Base-by-base conservation (phyloP, 2,329 filamentous ascomycete species). In the Colletotrichum brevisporum region DNA sequence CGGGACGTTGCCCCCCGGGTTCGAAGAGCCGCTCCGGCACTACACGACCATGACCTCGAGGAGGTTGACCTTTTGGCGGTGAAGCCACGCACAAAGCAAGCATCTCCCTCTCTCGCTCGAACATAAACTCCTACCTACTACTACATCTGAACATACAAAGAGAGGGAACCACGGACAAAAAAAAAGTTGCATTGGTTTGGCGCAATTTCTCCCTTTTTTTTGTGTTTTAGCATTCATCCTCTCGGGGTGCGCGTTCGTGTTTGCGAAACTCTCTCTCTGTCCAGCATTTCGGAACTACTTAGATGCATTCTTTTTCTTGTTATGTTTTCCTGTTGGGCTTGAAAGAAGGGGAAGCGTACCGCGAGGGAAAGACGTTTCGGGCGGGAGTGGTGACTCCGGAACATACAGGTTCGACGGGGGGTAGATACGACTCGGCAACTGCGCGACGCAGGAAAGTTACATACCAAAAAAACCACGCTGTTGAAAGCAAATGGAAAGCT, bases 1-100 rank as follows among this genome's bases (percentile, higher is more conserved):
- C 52, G 62, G 54, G 61, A 45, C 39, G 50, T 69, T 69, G 61
- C 66, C 66, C 15, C 54, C 66, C 5, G 61, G 55, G 18, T 58
- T 55, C n/a, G 66, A 36, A 36, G 31, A 59, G 16, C 54, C 66
- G 48, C 52, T 69, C 16, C 55, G 41, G 41, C 51, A 51, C 24
- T 69, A 66, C 50, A 66, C 61, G 15, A 52, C 61, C 5, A 31
- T 57, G 4, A 52, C 41, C 41, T 69, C 66, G 21, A 59, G 63
- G 43, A 65, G 21, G 47, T 27, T 51, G 16, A 67, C 59, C 15
- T 31, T 69, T 9, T 65, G 62, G 66, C 66, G 66, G 16, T 69
- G 50, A 53, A 41, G 5, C 21, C 36, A 5, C 12, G 16, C 16
- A 4, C 16, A 6, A 27, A 13, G 36, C 12, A 53, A 5, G 39